phyloP scores from a whole-genome alignment of 805 yeast genomes.

The Hanseniaspora jakobsenii region DNA sequence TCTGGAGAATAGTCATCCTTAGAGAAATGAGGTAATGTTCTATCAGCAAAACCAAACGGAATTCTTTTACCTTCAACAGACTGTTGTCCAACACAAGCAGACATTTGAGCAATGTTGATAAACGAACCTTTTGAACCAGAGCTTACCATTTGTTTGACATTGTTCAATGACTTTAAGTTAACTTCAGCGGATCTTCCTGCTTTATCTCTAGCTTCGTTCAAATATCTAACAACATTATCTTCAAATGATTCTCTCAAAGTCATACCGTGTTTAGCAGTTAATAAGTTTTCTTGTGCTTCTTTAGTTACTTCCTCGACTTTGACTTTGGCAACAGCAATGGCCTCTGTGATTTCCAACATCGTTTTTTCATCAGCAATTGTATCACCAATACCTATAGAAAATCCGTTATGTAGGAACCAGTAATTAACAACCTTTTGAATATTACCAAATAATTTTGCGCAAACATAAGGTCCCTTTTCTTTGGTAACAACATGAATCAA shows the following conservation, averaged over 20 bases:
- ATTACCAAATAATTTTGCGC: constrained; percentile 83
- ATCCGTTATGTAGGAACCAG: constrained; percentile 94
- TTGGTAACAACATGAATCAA: constrained; percentile 93
- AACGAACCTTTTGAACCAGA: constrained; percentile 99
- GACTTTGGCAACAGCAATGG: constrained; percentile 83
- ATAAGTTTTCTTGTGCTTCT: constrained; percentile 78
- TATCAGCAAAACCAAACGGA: constrained; percentile 91
- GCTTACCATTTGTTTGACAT: constrained; percentile 97
- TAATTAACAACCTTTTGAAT: constrained; percentile 90
- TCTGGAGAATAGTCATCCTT: constrained; percentile 98
- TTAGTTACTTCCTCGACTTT: constrained; percentile 88
- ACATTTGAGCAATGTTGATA: constrained; percentile 97
- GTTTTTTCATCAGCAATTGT: constrained; percentile 97
- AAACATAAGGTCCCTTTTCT: constrained; percentile 85
- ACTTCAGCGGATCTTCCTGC: constrained; percentile 98
- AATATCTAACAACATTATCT: constrained; percentile 86
- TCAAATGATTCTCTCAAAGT: constrained; percentile 96
- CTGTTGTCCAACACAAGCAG: constrained; percentile 99
- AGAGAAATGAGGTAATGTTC: constrained; percentile 94
- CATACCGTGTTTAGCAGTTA: constrained; percentile 99
- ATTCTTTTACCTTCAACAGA: constrained; percentile 99
- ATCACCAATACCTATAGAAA: constrained; percentile 99
- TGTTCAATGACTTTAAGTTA: constrained; percentile 83
- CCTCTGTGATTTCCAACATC: constrained; percentile 84
- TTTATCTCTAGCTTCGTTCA: constrained; percentile 97